Evolutionary conservation across 2,329 filamentous ascomycete species (phyloP), one percentile per base, ranked within the genome.

Genomic region (Trichoderma hamatum): DNA sequence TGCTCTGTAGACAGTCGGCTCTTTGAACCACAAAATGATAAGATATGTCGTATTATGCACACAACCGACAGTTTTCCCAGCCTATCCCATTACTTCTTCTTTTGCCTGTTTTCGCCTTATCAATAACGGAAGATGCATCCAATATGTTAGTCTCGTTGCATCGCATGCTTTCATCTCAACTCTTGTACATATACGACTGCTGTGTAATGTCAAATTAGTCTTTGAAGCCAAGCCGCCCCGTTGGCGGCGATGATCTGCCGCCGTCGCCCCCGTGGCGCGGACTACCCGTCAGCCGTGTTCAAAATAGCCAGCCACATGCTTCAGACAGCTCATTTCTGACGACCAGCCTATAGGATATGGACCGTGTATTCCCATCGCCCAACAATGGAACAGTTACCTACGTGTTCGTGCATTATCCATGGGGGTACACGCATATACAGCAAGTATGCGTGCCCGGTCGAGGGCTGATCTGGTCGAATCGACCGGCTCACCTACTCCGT

Each of bases 211-310:
- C 24, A 49, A 43, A 30, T n/a, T 30, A 56, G 32, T 32, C 34
- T 26, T 51, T 65, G 34, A 46, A 60, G 32, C 62, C 54, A 32
- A 43, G 39, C 39, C 39, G 54, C 21, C 36, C 62, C 68, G 64
- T 56, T 63, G 52, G 62, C 39, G 19, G 56, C 54, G 54, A 61
- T 51, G 68, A 69, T 69, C 68, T 69, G 52, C 68, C 68, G 68
- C 54, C 46, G 54, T 36, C 61, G 51, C 46, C 67, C 46, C 46
- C 51, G 67, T 66, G 67, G 51, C 61, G 67, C 67, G 60, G 67
- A 59, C 39, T 51, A 55, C 46, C 58, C 66, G 56, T 14, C 26
- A 30, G 34, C 51, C 51, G 59, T 56, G 34, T 65, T 52, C 61
- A 55, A 58, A 49, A 32, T 49, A 55, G 52, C 66, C 49, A 21